These are phyloP conservation scores for Protomyces lactucae-debilis DNA, from an alignment of 1,139 yeast species.

Conservation along the genomic window DNA sequence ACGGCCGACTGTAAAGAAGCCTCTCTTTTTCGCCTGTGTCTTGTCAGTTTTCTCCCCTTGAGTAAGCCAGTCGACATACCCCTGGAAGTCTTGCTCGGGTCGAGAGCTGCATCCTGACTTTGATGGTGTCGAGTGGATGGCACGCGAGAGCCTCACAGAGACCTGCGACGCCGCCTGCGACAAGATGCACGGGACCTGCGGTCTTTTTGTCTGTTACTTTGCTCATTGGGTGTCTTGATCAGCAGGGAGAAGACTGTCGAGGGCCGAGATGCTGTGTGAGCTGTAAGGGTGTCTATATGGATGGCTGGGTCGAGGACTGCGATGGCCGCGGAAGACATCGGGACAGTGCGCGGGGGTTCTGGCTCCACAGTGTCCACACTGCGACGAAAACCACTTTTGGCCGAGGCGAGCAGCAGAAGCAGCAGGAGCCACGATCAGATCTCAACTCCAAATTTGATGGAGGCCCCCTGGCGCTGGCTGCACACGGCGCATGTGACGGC, in stretches of 20 bases:
- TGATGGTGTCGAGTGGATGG: constrained; percentile 87
- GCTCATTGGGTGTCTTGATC: background rate
- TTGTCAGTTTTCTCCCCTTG: constrained; percentile 35
- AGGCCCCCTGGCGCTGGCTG: too few relatives aligned
- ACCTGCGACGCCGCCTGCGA: constrained; percentile 98
- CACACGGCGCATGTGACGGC: too few relatives aligned
- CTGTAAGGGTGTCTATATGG: too few relatives aligned
- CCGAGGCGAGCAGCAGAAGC: too few relatives aligned
- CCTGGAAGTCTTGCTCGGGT: constrained; percentile 23
- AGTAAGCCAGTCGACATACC: constrained; percentile 41
- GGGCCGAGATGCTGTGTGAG: too few relatives aligned
- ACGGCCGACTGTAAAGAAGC: constrained; percentile 76
- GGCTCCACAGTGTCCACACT: too few relatives aligned
- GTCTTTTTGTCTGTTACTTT: constrained; percentile 32
- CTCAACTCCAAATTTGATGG: too few relatives aligned
- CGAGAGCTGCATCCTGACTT: constrained; percentile 47
- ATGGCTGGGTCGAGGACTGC: too few relatives aligned
- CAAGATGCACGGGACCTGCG: constrained; percentile 49
- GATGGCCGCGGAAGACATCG: background rate
- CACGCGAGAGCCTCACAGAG: constrained; percentile 92
- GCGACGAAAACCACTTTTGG: too few relatives aligned
- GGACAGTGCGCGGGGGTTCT: background rate
- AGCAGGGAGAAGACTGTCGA: too few relatives aligned
- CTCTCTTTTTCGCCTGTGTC: constrained; percentile 61
- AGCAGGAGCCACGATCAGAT: too few relatives aligned